phyloP scores from a whole-genome alignment of 768 basidiomycete species.

The Sporobolomyces pararoseus region DNA sequence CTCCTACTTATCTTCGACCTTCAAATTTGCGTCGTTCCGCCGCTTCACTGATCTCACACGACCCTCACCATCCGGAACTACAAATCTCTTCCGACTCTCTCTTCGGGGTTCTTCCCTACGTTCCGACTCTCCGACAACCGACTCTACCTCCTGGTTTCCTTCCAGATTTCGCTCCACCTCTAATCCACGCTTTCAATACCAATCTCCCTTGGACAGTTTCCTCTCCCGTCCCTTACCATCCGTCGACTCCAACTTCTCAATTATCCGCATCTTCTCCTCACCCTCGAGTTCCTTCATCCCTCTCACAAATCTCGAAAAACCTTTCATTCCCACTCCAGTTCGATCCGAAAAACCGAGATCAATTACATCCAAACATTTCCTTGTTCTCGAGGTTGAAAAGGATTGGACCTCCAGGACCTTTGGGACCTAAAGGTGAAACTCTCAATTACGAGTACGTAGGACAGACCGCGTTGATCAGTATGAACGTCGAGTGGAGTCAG shows the following conservation, averaged over 20 bases:
- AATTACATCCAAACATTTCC: slow-evolving; percentile 27
- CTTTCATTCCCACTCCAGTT: slow-evolving; percentile 33
- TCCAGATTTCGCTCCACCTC: slow-evolving; percentile 10
- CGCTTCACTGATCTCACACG: slow-evolving; percentile 24
- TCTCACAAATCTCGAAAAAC: slow-evolving; percentile 13
- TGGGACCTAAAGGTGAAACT: slow-evolving; percentile 42
- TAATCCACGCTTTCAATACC: slow-evolving; percentile 37
- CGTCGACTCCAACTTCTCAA: not conserved
- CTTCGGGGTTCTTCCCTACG: slow-evolving; percentile 35
- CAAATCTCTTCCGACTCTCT: slow-evolving; percentile 35
- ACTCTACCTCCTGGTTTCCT: slow-evolving; percentile 36
- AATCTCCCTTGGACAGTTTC: slow-evolving; percentile 37
- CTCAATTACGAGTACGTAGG: slow-evolving; percentile 37
- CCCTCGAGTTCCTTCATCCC: slow-evolving; percentile 19
- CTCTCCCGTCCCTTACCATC: slow-evolving; percentile 28
- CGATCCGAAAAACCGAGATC: slow-evolving; percentile 7
- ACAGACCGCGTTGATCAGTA: slow-evolving; percentile 19
- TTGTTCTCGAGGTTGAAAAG: slow-evolving; percentile 42
- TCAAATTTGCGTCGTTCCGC: slow-evolving; percentile 24
- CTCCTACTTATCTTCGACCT: slow-evolving; percentile 7
- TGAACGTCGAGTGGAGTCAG: slow-evolving; percentile 36
- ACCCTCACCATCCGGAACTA: slow-evolving; percentile 31
- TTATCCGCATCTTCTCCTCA: slow-evolving; percentile 26
- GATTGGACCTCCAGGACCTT: slow-evolving; percentile 44
- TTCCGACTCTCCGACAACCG: slow-evolving; percentile 16